phyloP scores from a whole-genome alignment of 179 eudicot genomes.

The Beta macrorhiza region DNA sequence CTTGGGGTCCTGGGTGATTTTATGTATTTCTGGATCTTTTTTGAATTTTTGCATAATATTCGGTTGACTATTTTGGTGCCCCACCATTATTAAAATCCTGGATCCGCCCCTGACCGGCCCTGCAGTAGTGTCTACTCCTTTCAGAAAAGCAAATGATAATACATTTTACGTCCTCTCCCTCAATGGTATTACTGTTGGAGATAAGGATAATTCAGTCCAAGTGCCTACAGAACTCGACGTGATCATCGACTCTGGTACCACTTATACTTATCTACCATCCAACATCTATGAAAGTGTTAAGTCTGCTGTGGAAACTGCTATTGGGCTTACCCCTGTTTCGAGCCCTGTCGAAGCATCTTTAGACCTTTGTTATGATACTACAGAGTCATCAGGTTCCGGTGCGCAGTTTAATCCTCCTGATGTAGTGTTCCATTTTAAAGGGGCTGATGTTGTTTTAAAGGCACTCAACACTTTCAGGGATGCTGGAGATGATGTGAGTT shows the following conservation, averaged over 20 bases:
- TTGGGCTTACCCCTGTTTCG: neutral
- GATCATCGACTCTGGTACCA: slow-evolving; percentile 61
- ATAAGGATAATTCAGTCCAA: neutral
- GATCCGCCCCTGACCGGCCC: too few species aligned
- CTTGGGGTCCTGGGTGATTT: too few species aligned
- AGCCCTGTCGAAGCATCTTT: slow-evolving; percentile 26
- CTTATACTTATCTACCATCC: slow-evolving; percentile 37
- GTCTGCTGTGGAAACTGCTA: slow-evolving; percentile 21
- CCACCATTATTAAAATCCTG: too few species aligned
- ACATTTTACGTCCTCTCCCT: slow-evolving; percentile 41
- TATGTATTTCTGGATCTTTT: too few species aligned
- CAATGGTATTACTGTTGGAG: slow-evolving; percentile 39
- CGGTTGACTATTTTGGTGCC: too few species aligned
- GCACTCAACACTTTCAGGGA: slow-evolving; percentile 28
- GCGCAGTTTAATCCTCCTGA: slow-evolving; percentile 26
- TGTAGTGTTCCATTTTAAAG: slow-evolving; percentile 39
- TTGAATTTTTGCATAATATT: too few species aligned
- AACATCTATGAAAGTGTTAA: slow-evolving; percentile 24
- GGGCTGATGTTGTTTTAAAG: slow-evolving; percentile 42
- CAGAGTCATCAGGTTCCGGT: neutral
- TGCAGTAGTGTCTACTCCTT: slow-evolving; percentile 48
- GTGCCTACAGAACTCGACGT: neutral
- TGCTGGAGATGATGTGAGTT: slow-evolving; percentile 16
- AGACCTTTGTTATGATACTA: slow-evolving; percentile 33
- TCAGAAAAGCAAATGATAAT: neutral